Evolutionary conservation across 495 filamentous ascomycete genomes (phyloP).

Genomic region (Penicillium steckii): DNA sequence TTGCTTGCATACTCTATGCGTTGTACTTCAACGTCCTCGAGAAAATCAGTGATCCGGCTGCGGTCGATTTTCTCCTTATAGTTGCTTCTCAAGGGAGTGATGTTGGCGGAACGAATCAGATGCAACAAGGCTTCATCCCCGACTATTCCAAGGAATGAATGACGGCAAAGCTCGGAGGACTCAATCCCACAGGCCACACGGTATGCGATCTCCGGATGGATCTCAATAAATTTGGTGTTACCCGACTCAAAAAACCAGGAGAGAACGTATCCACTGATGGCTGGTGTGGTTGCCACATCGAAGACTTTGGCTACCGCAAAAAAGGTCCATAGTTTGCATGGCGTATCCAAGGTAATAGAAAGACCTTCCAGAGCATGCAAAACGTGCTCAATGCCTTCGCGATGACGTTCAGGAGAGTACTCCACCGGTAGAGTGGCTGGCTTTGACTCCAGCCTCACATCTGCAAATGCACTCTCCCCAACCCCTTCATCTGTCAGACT

Average conservation of each 20-base stretch:
- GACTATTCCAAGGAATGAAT: slow-evolving; percentile 49
- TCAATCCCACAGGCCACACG: slow-evolving; percentile 45
- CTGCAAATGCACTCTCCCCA: background rate
- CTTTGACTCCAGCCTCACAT: background rate
- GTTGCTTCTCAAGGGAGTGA: slow-evolving; percentile 3
- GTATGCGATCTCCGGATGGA: slow-evolving; percentile 46
- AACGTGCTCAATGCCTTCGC: slow-evolving; percentile 58
- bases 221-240: slow-evolving; percentile 47
- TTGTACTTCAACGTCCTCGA: slow-evolving; percentile 45
- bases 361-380: slow-evolving; percentile 51
- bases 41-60: slow-evolving; percentile 29
- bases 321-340: slow-evolving; percentile 63
- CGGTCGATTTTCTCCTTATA: slow-evolving; percentile 14
- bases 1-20: slow-evolving; percentile 53
- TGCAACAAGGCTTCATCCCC: slow-evolving; percentile 45
- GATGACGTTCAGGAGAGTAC: slow-evolving; percentile 60
- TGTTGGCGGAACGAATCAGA: slow-evolving; percentile 13
- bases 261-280: slow-evolving; percentile 37
- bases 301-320: slow-evolving; percentile 58
- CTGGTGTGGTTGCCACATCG: slow-evolving; percentile 40
- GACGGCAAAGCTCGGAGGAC: slow-evolving; percentile 34
- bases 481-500: background rate
- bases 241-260: slow-evolving; percentile 45
- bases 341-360: slow-evolving; percentile 56
- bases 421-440: slow-evolving; percentile 37